Evolutionary conservation across 345 rosid genomes (phyloP), one percentile per base, ranked within the genome.

Genomic region (Syzygium grande): DNA sequence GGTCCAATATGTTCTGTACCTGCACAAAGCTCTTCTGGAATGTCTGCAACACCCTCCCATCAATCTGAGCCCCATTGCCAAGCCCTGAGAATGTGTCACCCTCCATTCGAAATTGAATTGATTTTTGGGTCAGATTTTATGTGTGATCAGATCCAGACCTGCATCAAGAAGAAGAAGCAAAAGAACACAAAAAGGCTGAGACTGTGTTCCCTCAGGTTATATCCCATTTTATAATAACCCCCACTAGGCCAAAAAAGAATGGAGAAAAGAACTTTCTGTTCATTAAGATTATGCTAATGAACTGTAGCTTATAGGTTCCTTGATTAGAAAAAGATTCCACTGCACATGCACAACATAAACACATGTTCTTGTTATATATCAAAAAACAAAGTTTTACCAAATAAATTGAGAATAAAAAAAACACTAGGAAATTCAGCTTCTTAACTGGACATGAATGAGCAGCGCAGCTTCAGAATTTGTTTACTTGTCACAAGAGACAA

Each of bases 1-100:
- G 96, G 91, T 96, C 97, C 90, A 95, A 89, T 29, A 96, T 90
- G 90, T 92, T 87, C 87, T 94, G 95, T 15, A 96, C 97, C 85
- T 96, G 97, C 52, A 89, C 97, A 90, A 96, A 96, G 78, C 89
- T 96, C 92, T 92, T 92, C 85, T 94, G 95, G 91, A 94, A 96
- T 83, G 92, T 93, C 92, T 95, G 97, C 90, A 94, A 89, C 27
- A 93, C 90, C 94, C 92, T 96, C 78, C 92, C 87, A 56, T 95
- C 96, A 29, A 94, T 87, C 87, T 92, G 92, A 54, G 87, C 88
- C n/a, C 93, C 93, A 89, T 89, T 93, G 51, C 92, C 93, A 41
- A 92, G 77, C 73, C 92, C 93, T 52, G 94, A 92, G 49, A 90
- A 90, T 86, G 93, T 89, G 84, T 93, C 96, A 29, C 94, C 96